Percentiles rank a stretch among this genome's conserved stretches.
These are phyloP conservation scores for Spinacia oleracea DNA, from an alignment of 179 eudicot species.

Conservation along the genomic window DNA sequence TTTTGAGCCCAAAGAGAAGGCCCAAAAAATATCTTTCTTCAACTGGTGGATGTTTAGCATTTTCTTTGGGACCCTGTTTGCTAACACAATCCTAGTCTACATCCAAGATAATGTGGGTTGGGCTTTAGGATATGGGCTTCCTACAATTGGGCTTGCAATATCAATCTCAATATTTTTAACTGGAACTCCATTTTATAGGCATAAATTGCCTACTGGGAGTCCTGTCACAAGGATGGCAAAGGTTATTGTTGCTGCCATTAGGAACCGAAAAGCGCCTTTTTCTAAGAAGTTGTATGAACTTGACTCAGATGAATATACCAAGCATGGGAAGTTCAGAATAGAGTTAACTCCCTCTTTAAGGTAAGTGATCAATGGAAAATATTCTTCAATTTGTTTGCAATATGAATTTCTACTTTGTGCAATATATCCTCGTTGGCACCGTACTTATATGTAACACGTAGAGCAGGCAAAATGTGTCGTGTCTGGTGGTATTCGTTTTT, in stretches of 20 bases:
- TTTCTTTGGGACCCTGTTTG: slow-evolving; percentile 72
- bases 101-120: slow-evolving; percentile 85
- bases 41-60: slow-evolving; percentile 93
- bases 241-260: slow-evolving; percentile 67
- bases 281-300: slow-evolving; percentile 79
- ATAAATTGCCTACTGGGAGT: slow-evolving; percentile 62
- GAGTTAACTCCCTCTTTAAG: slow-evolving; percentile 66
- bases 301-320: slow-evolving; percentile 53
- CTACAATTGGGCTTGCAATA: slow-evolving; percentile 59
- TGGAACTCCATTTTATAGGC: slow-evolving; percentile 69
- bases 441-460: no score
- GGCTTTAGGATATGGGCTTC: slow-evolving; percentile 76
- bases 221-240: slow-evolving; percentile 76
- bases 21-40: slow-evolving; percentile 74
- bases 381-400: no score
- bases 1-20: slow-evolving; percentile 71
- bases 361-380: slow-evolving; percentile 29
- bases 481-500: no score
- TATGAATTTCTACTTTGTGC: no score
- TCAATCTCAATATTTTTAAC: slow-evolving; percentile 58
- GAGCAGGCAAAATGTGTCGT: no score
- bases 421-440: no score
- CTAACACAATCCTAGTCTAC: slow-evolving; percentile 68
- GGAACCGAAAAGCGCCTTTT: slow-evolving; percentile 42
- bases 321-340: slow-evolving; percentile 54